Conservation (phyloP, 305 asterid species). For the Stenogyne calaminthoides region DNA sequence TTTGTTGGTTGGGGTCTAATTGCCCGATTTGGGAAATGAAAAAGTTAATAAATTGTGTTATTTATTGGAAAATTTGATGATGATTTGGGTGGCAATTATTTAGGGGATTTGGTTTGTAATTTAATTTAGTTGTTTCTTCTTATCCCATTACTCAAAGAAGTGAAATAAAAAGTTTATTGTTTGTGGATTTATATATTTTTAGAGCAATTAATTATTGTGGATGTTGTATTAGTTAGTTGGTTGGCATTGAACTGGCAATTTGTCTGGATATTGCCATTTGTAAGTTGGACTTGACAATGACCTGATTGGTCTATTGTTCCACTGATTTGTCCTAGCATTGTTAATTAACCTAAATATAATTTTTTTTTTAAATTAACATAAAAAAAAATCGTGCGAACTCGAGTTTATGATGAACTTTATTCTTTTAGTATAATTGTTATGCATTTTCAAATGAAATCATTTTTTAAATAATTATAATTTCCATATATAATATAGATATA, state of each 20-base stretch:
- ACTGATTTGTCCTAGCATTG: not conserved
- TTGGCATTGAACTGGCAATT: conserved; percentile 35
- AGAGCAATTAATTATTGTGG: conserved; percentile 22
- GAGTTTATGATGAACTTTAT: too few relatives aligned
- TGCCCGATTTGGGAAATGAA: not conserved
- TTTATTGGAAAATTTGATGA: conserved; percentile 27
- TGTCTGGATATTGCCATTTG: conserved; percentile 6
- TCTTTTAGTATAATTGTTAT: too few relatives aligned
- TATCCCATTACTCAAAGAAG: conserved; percentile 17
- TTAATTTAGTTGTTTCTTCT: not conserved
- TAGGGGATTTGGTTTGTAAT: conserved; percentile 19
- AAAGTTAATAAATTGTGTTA: conserved; percentile 3
- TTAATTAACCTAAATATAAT: not conserved
- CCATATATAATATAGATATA: too few relatives aligned
- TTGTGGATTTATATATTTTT: conserved; percentile 11
- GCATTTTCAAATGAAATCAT: too few relatives aligned
- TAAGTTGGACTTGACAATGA: conserved; percentile 2
- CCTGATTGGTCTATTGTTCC: not conserved
- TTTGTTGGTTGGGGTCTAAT: conserved; percentile 16
- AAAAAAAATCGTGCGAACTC: too few relatives aligned
- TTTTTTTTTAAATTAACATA: too few relatives aligned
- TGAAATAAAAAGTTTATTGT: not conserved
- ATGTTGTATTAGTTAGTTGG: not conserved
- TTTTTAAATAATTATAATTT: too few relatives aligned
- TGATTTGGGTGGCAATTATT: conserved; percentile 37